Base-by-base conservation (phyloP, 306 rosid species). In the Astragalus membranaceus region DNA sequence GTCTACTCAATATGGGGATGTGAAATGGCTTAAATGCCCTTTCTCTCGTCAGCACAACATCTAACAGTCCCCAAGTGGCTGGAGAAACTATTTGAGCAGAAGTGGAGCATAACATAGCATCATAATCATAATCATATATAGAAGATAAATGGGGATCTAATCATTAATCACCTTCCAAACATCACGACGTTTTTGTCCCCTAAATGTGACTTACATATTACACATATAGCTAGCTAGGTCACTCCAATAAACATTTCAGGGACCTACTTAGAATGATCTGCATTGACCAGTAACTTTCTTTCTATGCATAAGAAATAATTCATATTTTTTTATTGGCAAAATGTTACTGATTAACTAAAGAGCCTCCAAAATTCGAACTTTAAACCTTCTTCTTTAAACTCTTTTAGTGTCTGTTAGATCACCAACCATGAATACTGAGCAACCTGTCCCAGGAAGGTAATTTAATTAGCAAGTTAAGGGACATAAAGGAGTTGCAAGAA, bases 131-230 rank as follows among this genome's bases (percentile, higher is more conserved):
- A 26, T 26, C 30, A 26, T 41, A 8, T 59, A 35, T 36, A 60
- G 46, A n/a, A 61, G 41, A 20, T 13, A 82, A 84, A 78, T 87
- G 87, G 88, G 72, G 67, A 80, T 84, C 87, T 84, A 87, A 82
- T 87, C 88, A 78, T 67, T 79, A 62, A 77, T 75, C 87, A 83
- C 82, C 54, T 16, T 41, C 77, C 82, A 79, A 75, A 79, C 87
- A 75, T 83, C 72, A 39, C 70, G 1, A 56, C 47, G 17, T 58
- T 70, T 63, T 65, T 81, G 81, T 83, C 81, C 12, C 79, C 79
- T 58, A 51, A 49, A 47, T 49, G 33, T 56, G 73, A 44, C 74
- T 6, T 74, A 14, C 20, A 30, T 42, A 47, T 12, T 15, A 55
- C 36, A 78, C 7, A 50, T 41, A 46, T 80, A 65, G 82, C 69